Conservation (phyloP, 106 monocot genomes). For the Cymbidium sinense region DNA sequence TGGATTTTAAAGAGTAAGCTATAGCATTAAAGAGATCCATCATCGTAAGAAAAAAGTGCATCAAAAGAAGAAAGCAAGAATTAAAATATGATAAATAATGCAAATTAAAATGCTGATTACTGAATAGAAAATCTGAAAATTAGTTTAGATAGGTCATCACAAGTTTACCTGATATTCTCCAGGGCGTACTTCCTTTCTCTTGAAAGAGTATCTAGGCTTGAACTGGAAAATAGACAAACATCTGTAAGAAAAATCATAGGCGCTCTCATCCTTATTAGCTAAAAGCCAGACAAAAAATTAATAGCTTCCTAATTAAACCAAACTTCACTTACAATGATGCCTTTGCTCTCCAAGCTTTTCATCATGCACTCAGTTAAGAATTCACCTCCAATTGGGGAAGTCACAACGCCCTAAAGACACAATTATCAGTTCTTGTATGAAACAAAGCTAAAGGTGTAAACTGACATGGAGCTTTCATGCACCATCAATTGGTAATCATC, state of each 20-base stretch:
- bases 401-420: slow-evolving; percentile 53
- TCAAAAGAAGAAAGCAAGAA: neutral
- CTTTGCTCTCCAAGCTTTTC: slow-evolving; percentile 93
- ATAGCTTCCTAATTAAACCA: neutral
- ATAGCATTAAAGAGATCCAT: neutral
- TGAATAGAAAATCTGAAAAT: neutral
- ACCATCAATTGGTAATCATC: neutral
- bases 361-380: slow-evolving; percentile 94
- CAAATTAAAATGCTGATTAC: neutral
- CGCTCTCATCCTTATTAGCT: neutral
- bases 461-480: neutral
- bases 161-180: slow-evolving; percentile 81
- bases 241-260: neutral
- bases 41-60: neutral
- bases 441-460: neutral
- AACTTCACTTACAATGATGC: slow-evolving; percentile 52
- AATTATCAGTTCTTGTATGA: neutral
- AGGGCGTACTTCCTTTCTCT: slow-evolving; percentile 74
- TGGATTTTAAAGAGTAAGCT: neutral
- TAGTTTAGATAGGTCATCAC: neutral
- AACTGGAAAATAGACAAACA: slow-evolving; percentile 41
- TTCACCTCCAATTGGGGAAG: slow-evolving; percentile 95
- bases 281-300: neutral
- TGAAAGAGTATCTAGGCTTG: slow-evolving; percentile 90
- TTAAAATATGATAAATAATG: neutral